These are phyloP conservation scores for Phytophthora meadii DNA, from an alignment of 352 stramenopile species.

Conservation along the genomic window DNA sequence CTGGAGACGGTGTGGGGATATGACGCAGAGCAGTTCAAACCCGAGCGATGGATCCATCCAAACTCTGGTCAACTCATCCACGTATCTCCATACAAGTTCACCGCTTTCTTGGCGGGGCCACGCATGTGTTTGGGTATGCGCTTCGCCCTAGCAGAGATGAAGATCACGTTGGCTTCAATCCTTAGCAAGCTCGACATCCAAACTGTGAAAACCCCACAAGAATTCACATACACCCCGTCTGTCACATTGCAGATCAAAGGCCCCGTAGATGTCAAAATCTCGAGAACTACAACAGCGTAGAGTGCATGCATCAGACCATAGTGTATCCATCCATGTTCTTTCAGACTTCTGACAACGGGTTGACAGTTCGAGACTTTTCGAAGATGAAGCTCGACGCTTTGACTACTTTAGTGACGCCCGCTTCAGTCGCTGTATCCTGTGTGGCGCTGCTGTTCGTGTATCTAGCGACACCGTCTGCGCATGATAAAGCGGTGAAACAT, in stretches of 20 bases:
- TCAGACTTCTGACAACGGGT: neutral
- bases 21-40: slow-evolving; percentile 62
- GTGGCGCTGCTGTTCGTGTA: slow-evolving; percentile 42
- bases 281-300: neutral
- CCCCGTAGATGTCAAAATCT: slow-evolving; percentile 26
- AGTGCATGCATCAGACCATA: neutral
- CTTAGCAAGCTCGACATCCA: slow-evolving; percentile 57
- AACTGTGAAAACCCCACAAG: slow-evolving; percentile 37
- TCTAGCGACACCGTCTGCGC: slow-evolving; percentile 28
- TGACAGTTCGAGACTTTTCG: slow-evolving; percentile 9
- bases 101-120: slow-evolving; percentile 48
- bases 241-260: slow-evolving; percentile 56
- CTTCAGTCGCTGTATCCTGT: slow-evolving; percentile 24
- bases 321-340: slow-evolving; percentile 14
- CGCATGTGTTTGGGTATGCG: slow-evolving; percentile 55
- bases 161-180: slow-evolving; percentile 52
- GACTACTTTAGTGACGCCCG: slow-evolving; percentile 16
- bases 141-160: slow-evolving; percentile 40
- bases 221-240: slow-evolving; percentile 55
- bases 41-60: slow-evolving; percentile 67
- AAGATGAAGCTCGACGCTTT: slow-evolving; percentile 31
- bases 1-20: slow-evolving; percentile 47
- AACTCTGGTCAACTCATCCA: slow-evolving; percentile 29
- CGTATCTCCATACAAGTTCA: slow-evolving; percentile 48
- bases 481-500: slow-evolving; percentile 37